Base-by-base conservation (phyloP, 1,284 basidiomycete species). In the Golubevia pallescens region DNA sequence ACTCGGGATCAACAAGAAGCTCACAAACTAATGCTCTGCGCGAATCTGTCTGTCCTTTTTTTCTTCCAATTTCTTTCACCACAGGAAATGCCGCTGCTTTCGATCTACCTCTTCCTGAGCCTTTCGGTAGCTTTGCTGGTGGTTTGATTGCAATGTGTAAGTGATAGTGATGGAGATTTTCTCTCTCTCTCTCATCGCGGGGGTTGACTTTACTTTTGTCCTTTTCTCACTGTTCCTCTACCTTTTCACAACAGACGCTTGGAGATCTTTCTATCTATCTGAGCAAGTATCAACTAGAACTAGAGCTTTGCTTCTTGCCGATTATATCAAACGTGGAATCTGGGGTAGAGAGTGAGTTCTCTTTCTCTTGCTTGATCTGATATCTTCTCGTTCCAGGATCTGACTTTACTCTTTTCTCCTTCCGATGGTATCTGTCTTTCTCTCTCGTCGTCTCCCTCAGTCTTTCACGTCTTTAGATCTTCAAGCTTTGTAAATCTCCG, bases 121-220 rank as follows among this genome's bases (percentile, higher is more conserved):
- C 75, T 13, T 56, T 78, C 48, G 69, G 73, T 1, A 77, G 75
- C 38, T 79, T 80, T 57, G 81, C 80, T 2, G 82, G 82, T 3
- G 82, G 82, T 0, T 60, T 85, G 28, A 60, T 76, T 2, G 80
- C 78, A n/a, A 85, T 85, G 82, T 85, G 81, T 58, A 74, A 73
- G 1, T 81, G 75, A 74, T 70, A 73, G n/a, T n/a, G n/a, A n/a
- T n/a, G n/a, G n/a, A 19, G 19, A 19, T 19, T 16, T 53, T 19
- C 19, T 16, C 51, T 53, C 16, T 16, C 19, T 19, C 51, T 16
- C 16, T 16, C 51, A 53, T 16, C 16, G 51, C 19, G 19, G 16
- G 51, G 16, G 14, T 14, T n/a, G 14, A 52, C 51, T 52, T n/a
- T 14, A n/a, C n/a, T n/a, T n/a, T 52, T 19, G 51, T 53, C 51